These are phyloP conservation scores for Arachnomyces sp. DNA, from an alignment of 2,329 filamentous ascomycete species.

Conservation along the genomic window DNA sequence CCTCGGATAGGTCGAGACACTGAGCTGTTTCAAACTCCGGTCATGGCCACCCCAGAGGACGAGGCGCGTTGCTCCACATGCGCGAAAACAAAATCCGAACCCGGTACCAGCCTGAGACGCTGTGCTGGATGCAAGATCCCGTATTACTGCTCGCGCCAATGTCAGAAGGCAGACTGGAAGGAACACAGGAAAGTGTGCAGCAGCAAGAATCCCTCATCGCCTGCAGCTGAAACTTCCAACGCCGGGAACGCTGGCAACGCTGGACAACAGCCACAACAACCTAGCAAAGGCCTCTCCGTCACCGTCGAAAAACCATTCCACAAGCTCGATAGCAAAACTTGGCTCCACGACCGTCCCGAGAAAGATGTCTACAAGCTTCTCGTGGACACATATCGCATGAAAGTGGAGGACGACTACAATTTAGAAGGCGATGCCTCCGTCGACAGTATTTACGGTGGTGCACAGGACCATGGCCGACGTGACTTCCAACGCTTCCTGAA, in stretches of 20 bases:
- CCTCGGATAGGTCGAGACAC: too few relatives aligned
- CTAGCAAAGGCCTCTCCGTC: conserved; percentile 18
- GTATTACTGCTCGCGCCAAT: conserved; percentile 46
- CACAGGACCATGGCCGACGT: neutral
- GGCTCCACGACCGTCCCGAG: conserved; percentile 39
- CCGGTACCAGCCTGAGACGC: conserved; percentile 10
- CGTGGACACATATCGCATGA: conserved; percentile 44
- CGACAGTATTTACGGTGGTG: neutral
- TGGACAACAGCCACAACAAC: too few relatives aligned
- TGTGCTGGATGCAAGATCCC: conserved; percentile 44
- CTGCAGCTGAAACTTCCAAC: neutral
- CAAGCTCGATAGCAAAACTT: conserved; percentile 34
- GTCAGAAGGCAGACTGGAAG: conserved; percentile 48
- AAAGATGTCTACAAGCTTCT: conserved; percentile 40
- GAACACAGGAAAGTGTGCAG: conserved; percentile 41
- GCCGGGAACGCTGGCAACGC: too few relatives aligned
- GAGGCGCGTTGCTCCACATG: too few relatives aligned
- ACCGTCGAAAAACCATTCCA: conserved; percentile 32
- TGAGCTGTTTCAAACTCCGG: too few relatives aligned
- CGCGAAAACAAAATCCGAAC: too few relatives aligned
- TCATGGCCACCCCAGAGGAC: too few relatives aligned
- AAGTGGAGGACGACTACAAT: conserved; percentile 31
- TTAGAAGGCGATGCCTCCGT: conserved; percentile 6
- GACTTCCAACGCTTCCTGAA: neutral
- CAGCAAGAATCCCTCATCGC: conserved; percentile 15